These are phyloP conservation scores for Blastocystis sp. DNA, from an alignment of 352 stramenopile species.

Conservation along the genomic window DNA sequence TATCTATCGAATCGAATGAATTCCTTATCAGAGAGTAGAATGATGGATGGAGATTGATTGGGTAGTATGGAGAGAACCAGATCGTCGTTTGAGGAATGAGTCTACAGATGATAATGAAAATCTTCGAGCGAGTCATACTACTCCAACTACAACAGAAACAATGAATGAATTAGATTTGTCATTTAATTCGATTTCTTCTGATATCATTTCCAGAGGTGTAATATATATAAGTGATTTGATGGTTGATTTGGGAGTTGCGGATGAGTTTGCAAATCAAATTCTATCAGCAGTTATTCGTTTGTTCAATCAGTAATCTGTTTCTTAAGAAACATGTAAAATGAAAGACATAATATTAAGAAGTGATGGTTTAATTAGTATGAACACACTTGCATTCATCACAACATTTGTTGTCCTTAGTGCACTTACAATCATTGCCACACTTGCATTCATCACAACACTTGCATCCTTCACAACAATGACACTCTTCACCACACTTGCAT, in stretches of 20 bases:
- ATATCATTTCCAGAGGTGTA: background rate
- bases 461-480: no score
- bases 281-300: constrained; percentile 12
- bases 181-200: background rate
- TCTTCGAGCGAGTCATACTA: no score
- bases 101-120: background rate
- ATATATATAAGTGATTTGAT: background rate
- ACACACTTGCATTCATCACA: background rate
- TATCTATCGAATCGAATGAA: background rate
- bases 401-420: background rate
- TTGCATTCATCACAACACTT: no score
- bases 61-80: background rate
- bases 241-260: background rate
- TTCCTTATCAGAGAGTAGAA: background rate
- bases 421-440: no score
- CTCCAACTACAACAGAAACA: background rate
- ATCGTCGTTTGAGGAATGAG: background rate
- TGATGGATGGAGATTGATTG: background rate
- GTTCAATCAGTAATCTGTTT: background rate
- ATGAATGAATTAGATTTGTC: background rate
- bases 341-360: background rate
- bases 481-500: no score
- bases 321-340: background rate
- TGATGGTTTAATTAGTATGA: no score
- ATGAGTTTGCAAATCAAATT: constrained; percentile 32